A percentile compares a stretch with the other conserved stretches of the same genome.
These are phyloP conservation scores for Penicillium chermesinum DNA, from an alignment of 495 filamentous ascomycete genomes.

Conservation along the genomic window DNA sequence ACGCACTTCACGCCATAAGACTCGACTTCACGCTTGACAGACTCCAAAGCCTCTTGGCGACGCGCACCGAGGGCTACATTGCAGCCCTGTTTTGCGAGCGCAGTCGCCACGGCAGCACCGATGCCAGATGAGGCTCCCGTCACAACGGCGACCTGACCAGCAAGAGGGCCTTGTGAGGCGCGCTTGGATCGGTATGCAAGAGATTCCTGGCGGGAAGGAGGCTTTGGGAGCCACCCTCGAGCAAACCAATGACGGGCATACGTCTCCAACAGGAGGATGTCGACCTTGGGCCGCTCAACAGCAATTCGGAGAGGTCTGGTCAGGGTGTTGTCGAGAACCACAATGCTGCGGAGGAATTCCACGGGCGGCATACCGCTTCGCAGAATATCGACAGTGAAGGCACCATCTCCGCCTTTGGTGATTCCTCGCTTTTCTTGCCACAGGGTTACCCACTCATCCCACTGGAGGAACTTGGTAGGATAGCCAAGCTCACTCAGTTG, in stretches of 20 bases:
- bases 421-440: conserved; percentile 57
- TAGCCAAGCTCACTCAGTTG: conserved; percentile 57
- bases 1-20: conserved; percentile 51
- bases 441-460: conserved; percentile 59
- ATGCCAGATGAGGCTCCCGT: conserved; percentile 50
- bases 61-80: conserved; percentile 59
- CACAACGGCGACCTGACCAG: conserved; percentile 47
- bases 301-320: conserved; percentile 52
- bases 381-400: conserved; percentile 50
- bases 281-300: conserved; percentile 57
- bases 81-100: conserved; percentile 52
- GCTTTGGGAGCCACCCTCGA: conserved; percentile 56
- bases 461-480: conserved; percentile 50
- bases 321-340: conserved; percentile 54
- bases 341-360: conserved; percentile 53
- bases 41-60: conserved; percentile 54
- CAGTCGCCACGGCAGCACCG: conserved; percentile 43
- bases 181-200: conserved; percentile 27
- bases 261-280: conserved; percentile 53
- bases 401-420: conserved; percentile 53
- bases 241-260: conserved; percentile 68
- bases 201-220: conserved; percentile 41
- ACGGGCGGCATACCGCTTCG: conserved; percentile 61
- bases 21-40: conserved; percentile 47
- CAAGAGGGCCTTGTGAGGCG: conserved; percentile 43